Conservation (phyloP, 2,329 filamentous ascomycete species). For the Chaetomium strumarium region DNA sequence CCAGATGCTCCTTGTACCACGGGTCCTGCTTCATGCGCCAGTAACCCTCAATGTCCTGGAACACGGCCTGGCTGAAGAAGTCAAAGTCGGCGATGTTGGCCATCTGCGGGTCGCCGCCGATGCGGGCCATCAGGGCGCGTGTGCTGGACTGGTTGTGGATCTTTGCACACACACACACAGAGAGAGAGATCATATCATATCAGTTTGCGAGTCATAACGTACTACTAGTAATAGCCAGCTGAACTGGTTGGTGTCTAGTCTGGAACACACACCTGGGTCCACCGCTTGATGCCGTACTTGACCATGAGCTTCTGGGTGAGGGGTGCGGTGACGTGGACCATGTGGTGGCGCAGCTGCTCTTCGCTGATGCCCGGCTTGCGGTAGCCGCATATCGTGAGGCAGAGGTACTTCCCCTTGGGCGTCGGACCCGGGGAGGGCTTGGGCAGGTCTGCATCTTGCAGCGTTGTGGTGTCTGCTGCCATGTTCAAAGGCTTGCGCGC, state of each 20-base stretch:
- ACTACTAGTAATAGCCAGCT: too few relatives aligned
- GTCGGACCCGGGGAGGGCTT: too few relatives aligned
- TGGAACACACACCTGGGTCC: constrained; percentile 35
- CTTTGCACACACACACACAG: too few relatives aligned
- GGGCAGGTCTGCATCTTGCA: too few relatives aligned
- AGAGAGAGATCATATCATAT: background rate
- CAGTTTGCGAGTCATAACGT: too few relatives aligned
- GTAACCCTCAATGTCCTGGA: constrained; percentile 40
- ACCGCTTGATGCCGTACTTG: constrained; percentile 42
- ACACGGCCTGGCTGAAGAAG: constrained; percentile 45
- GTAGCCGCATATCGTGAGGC: constrained; percentile 45
- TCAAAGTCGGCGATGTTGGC: constrained; percentile 44
- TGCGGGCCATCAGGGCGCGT: constrained; percentile 34
- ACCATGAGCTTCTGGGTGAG: constrained; percentile 43
- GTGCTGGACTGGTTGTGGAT: constrained; percentile 37
- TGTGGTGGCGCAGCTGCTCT: constrained; percentile 42
- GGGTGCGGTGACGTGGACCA: constrained; percentile 41
- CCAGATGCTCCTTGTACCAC: constrained; percentile 41
- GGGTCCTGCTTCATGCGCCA: constrained; percentile 44
- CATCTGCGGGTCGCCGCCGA: constrained; percentile 42
- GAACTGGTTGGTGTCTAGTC: too few relatives aligned
- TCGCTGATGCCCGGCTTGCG: constrained; percentile 42
- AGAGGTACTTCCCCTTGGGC: constrained; percentile 30
- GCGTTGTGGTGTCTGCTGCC: too few relatives aligned
- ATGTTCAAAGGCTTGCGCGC: too few relatives aligned